A percentile compares a stretch with the other conserved stretches of the same genome.
These are phyloP conservation scores for Daedalea quercina DNA, from an alignment of 768 basidiomycete genomes.

Conservation along the genomic window DNA sequence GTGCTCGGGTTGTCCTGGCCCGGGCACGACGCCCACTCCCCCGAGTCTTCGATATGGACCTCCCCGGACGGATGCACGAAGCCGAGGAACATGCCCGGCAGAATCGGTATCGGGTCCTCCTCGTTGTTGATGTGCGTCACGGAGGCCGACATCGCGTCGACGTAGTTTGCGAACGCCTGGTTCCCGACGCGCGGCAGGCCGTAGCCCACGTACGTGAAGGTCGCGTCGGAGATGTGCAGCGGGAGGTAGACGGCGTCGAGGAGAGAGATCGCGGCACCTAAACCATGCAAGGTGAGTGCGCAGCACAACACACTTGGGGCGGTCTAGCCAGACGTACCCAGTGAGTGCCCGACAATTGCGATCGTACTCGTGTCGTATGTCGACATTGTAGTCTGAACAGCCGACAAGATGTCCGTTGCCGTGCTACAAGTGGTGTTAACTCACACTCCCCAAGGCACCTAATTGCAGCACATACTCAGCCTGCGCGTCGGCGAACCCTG, in stretches of 20 bases:
- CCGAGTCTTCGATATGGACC: constrained; percentile 32
- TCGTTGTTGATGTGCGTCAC: constrained; percentile 53
- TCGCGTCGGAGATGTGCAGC: constrained; percentile 36
- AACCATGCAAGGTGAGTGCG: not conserved
- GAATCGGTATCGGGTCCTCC: constrained; percentile 32
- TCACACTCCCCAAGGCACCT: not conserved
- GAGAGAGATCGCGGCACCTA: constrained; percentile 47
- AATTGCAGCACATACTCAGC: constrained; percentile 28
- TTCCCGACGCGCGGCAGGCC: constrained; percentile 42
- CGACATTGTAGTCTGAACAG: constrained; percentile 36
- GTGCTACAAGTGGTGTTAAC: constrained; percentile 21
- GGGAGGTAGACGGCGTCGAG: constrained; percentile 48
- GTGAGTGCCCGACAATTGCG: constrained; percentile 38
- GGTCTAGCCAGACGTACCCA: constrained; percentile 19
- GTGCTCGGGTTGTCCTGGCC: constrained; percentile 54
- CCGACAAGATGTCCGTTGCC: constrained; percentile 34
- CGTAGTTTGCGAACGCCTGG: constrained; percentile 51
- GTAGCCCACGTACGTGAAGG: constrained; percentile 21
- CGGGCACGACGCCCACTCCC: constrained; percentile 48
- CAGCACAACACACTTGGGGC: not conserved
- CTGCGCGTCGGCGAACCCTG: constrained; percentile 41
- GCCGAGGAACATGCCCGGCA: constrained; percentile 30
- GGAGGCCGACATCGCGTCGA: constrained; percentile 35
- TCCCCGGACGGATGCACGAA: constrained; percentile 39
- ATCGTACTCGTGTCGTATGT: constrained; percentile 29